Evolutionary conservation across 768 basidiomycete species (phyloP).

Genomic region (Suillus variegatus): DNA sequence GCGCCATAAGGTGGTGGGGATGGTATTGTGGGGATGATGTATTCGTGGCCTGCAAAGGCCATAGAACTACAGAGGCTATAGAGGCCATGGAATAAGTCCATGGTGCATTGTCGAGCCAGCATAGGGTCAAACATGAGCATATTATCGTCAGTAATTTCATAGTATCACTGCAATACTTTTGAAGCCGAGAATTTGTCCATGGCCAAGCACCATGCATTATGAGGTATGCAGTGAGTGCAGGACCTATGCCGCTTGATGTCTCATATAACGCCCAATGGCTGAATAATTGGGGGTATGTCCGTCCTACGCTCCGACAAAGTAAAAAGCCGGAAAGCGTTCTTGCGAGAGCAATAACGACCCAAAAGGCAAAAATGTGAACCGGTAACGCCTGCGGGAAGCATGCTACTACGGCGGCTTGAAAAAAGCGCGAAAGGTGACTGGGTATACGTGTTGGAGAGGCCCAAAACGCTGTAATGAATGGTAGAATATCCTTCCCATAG

Average conservation of each 20-base stretch:
- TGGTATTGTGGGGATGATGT: background rate
- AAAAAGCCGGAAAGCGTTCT: conserved; percentile 24
- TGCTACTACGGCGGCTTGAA: conserved; percentile 15
- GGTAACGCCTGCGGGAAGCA: background rate
- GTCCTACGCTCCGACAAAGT: conserved; percentile 33
- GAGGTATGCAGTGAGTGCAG: conserved; percentile 28
- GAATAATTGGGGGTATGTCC: conserved; percentile 40
- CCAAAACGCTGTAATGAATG: conserved; percentile 40
- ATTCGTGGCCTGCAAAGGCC: conserved; percentile 14
- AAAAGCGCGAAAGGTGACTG: conserved; percentile 23
- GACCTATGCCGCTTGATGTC: conserved; percentile 37
- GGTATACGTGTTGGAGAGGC: conserved; percentile 24
- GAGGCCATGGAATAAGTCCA: conserved; percentile 41
- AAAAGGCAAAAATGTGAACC: conserved; percentile 7
- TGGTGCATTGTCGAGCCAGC: conserved; percentile 35
- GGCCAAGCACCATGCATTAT: conserved; percentile 14
- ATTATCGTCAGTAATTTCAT: conserved; percentile 17
- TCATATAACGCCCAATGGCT: conserved; percentile 44
- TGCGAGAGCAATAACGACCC: conserved; percentile 22
- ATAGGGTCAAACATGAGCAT: conserved; percentile 14
- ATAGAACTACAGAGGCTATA: conserved; percentile 23
- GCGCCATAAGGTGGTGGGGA: conserved; percentile 1
- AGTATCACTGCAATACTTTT: conserved; percentile 15
- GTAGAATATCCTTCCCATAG: conserved; percentile 32
- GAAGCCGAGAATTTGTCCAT: background rate